Evolutionary conservation across 306 rosid species (phyloP), one percentile per base, ranked within the genome.

Genomic region (Myrica gale): DNA sequence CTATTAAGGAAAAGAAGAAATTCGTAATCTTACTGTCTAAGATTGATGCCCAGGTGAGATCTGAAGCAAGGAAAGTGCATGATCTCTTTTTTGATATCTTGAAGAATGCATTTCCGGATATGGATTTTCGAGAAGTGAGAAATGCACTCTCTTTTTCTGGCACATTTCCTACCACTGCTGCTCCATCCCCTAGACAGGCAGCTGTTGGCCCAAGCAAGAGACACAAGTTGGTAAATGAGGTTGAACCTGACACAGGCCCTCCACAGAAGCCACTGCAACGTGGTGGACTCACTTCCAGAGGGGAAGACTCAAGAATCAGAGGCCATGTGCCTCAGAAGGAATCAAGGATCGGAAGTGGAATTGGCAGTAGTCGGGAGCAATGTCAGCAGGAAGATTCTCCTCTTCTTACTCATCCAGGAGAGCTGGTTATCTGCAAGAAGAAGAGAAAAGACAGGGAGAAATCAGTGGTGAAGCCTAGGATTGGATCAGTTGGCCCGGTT

Each of bases 351-450:
- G 97, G 89, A 58, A 83, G 81, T 62, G 91, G 87, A 37, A 77
- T 85, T n/a, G 74, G 89, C 47, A 82, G 86, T 75, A 71, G 85
- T 63, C 82, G 91, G 39, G 97, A 91, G 81, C 96, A 88, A 79
- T 74, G n/a, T 84, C 92, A 79, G 75, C 91, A 67, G 80, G 91
- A 87, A 54, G 96, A 89, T 67, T 80, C 92, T 77, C 77, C 89
- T 6, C 51, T 81, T 78, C 94, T 74, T 43, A 68, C 92, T 71
- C 98, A 95, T 88, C 98, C 98, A 7, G 97, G 98, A 58, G 92
- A 92, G 50, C 89, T 95, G 54, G 98, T 95, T 65, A 90, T 95
- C 68, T 95, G 98, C 91, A 95, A 90, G 89, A 95, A 92, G 88
- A 95, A 85, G 82, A 90, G 98, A 78, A 95, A 95, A 74, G 97